Evolutionary conservation across 345 rosid genomes (phyloP).

Genomic region (Arabidopsis arenosa): DNA sequence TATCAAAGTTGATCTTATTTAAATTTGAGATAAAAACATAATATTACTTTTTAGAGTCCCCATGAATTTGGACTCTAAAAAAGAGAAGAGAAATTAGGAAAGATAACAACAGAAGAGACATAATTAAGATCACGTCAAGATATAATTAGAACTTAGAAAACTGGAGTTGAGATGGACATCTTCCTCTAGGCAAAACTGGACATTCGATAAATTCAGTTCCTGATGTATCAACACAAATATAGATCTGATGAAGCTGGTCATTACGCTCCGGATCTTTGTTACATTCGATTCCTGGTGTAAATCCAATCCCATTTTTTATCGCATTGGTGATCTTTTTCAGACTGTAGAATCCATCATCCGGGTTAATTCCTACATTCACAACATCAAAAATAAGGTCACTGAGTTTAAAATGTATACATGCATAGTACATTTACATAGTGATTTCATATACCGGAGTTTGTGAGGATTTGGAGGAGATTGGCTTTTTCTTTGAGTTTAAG

Average conservation of each 20-base stretch:
- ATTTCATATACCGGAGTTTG: constrained; percentile 47
- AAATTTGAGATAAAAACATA: background rate
- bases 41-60: constrained; percentile 2
- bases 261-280: constrained; percentile 58
- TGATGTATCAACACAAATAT: constrained; percentile 70
- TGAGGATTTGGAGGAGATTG: constrained; percentile 64
- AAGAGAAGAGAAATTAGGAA: background rate
- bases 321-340: constrained; percentile 52
- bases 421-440: background rate
- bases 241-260: constrained; percentile 62
- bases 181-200: constrained; percentile 51
- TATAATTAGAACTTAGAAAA: constrained; percentile 62
- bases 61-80: background rate
- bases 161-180: constrained; percentile 59
- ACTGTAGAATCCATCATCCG: constrained; percentile 63
- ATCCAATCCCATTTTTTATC: constrained; percentile 54
- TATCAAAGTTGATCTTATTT: background rate
- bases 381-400: background rate
- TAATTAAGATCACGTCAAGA: background rate
- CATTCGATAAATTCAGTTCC: constrained; percentile 72
- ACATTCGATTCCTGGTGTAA: constrained; percentile 64
- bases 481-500: constrained; percentile 57
- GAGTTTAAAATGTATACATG: background rate
- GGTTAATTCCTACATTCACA: constrained; percentile 54
- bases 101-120: background rate